Conservation (phyloP, 2,329 filamentous ascomycete species). For the Trichoderma oligosporum region DNA sequence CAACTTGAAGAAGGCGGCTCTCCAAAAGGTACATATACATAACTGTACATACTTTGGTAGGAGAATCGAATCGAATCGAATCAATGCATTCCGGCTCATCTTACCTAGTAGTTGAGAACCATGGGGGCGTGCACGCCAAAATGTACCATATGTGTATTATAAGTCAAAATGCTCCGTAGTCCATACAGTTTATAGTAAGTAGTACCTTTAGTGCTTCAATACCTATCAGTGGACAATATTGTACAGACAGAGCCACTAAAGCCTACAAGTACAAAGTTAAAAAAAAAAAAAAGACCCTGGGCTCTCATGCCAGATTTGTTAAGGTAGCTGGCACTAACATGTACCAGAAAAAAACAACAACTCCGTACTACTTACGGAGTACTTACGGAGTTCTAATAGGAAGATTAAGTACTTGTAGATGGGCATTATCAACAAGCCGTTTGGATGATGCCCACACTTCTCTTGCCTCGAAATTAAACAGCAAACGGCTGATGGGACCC, state of each 20-base stretch:
- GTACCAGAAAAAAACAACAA: no score
- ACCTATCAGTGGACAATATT: not conserved
- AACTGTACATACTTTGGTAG: no score
- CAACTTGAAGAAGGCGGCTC: no score
- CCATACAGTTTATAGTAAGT: not conserved
- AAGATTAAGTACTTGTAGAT: not conserved
- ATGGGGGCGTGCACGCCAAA: conserved; percentile 8
- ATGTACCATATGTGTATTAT: no score
- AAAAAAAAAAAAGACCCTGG: no score
- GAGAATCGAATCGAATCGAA: not conserved
- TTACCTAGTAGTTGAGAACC: conserved; percentile 5
- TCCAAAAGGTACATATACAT: no score
- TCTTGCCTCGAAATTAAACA: not conserved
- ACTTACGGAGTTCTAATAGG: no score
- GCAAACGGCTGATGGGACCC: not conserved
- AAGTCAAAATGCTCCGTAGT: not conserved
- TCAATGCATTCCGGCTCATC: not conserved
- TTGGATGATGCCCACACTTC: not conserved
- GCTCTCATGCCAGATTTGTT: not conserved
- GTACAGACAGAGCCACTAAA: not conserved
- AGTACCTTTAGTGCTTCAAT: no score
- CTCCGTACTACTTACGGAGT: no score
- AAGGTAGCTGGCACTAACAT: no score
- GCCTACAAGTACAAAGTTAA: no score
- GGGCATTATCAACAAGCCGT: not conserved